A percentile compares a stretch with the other conserved stretches of the same genome.
phyloP scores from a whole-genome alignment of 1,284 basidiomycete genomes.

The Phenoliferia sp. region DNA sequence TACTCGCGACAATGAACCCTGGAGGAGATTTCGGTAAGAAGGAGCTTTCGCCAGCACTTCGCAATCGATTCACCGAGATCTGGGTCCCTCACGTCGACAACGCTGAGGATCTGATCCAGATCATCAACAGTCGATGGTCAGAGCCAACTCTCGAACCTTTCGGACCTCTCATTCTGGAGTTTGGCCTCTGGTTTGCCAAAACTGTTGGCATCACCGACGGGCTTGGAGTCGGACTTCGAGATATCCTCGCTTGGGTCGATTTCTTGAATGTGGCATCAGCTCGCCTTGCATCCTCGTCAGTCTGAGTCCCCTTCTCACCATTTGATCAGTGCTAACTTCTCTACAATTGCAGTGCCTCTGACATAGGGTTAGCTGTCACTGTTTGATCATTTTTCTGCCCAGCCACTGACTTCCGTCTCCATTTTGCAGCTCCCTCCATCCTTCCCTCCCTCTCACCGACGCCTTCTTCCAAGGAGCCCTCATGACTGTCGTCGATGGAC shows the following conservation, averaged over 20 bases:
- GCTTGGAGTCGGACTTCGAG: constrained; percentile 64
- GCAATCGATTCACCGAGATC: constrained; percentile 98
- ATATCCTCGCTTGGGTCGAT: constrained; percentile 86
- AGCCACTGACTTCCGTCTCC: not conserved
- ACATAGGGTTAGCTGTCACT: too few relatives aligned
- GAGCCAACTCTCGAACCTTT: constrained; percentile 52
- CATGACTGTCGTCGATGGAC: constrained; percentile 44
- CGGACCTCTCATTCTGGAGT: constrained; percentile 68
- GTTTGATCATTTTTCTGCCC: not conserved
- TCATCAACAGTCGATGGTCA: constrained; percentile 70
- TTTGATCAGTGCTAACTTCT: not conserved
- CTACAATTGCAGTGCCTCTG: not conserved
- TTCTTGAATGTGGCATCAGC: constrained; percentile 65
- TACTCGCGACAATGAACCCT: constrained; percentile 98
- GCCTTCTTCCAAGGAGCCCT: constrained; percentile 45
- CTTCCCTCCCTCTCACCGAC: constrained; percentile 21
- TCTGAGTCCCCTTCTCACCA: not conserved
- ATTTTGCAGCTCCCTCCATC: constrained; percentile 17
- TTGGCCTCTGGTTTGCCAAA: constrained; percentile 71
- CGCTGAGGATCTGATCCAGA: constrained; percentile 69
- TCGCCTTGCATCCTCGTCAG: not conserved
- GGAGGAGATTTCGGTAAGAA: constrained; percentile 99
- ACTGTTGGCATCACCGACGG: constrained; percentile 63
- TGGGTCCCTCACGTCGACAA: constrained; percentile 90
- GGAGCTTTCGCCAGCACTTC: constrained; percentile 90